Conservation (phyloP, 345 rosid species). For the Syzygium aromaticum region DNA sequence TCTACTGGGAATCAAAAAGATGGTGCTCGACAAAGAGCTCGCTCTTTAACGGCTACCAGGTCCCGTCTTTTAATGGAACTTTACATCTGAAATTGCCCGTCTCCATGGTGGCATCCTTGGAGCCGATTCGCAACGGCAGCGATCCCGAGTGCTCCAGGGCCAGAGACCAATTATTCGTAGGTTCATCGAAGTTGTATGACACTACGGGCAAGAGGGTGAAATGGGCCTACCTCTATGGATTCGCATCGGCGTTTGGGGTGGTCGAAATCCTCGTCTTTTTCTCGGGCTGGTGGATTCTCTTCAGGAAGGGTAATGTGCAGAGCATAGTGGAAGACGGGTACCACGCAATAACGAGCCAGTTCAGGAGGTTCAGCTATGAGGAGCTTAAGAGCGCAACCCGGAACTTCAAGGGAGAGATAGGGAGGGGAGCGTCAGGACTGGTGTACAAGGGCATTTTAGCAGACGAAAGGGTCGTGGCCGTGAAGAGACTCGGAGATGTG, state of each 20-base stretch:
- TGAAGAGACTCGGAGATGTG: constrained; percentile 37
- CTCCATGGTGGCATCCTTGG: background rate
- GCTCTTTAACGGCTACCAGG: constrained; percentile 25
- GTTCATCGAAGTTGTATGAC: constrained; percentile 9
- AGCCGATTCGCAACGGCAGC: background rate
- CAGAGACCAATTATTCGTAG: background rate
- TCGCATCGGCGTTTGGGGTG: constrained; percentile 18
- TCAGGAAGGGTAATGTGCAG: background rate
- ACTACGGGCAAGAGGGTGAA: constrained; percentile 2
- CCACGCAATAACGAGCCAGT: constrained; percentile 10
- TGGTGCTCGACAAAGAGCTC: constrained; percentile 9
- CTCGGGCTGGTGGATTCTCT: constrained; percentile 25
- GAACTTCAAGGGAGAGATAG: constrained; percentile 25
- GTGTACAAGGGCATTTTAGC: constrained; percentile 38
- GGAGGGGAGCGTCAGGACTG: constrained; percentile 41
- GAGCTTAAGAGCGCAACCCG: constrained; percentile 28
- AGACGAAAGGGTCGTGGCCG: constrained; percentile 32
- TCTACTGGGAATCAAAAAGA: constrained; percentile 16
- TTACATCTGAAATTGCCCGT: constrained; percentile 21
- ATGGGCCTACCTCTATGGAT: constrained; percentile 33
- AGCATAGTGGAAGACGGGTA: constrained; percentile 16
- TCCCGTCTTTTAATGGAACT: constrained; percentile 17
- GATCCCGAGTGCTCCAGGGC: constrained; percentile 1
- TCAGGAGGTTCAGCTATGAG: constrained; percentile 19
- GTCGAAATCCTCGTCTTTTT: constrained; percentile 17